phyloP scores from a whole-genome alignment of 768 basidiomycete species.

The Lactarius sp. region DNA sequence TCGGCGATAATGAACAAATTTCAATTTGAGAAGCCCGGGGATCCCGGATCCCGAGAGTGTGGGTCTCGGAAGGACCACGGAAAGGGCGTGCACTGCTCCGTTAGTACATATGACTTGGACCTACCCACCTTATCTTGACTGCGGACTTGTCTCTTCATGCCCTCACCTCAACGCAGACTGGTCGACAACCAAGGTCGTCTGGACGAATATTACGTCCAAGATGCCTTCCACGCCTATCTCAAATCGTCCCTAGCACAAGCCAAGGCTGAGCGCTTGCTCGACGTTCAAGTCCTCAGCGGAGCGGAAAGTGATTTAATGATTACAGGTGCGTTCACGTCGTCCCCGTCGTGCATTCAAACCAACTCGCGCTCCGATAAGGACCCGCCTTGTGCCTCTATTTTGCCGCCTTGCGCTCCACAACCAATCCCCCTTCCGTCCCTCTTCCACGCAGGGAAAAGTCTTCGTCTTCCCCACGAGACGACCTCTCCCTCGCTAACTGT shows the following conservation, averaged over 20 bases:
- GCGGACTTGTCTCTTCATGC: background rate
- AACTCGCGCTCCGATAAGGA: slow-evolving; percentile 27
- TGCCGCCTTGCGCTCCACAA: slow-evolving; percentile 71
- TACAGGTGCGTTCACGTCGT: slow-evolving; percentile 47
- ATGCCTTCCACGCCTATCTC: slow-evolving; percentile 79
- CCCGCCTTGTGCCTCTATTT: slow-evolving; percentile 84
- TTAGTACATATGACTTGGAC: too few species aligned
- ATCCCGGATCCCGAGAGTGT: background rate
- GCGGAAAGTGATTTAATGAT: slow-evolving; percentile 86
- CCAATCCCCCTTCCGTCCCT: slow-evolving; percentile 75
- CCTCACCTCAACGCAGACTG: slow-evolving; percentile 22
- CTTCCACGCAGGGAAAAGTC: slow-evolving; percentile 53
- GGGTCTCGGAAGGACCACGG: too few species aligned
- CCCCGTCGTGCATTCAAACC: background rate
- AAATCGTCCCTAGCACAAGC: slow-evolving; percentile 72
- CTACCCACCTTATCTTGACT: too few species aligned
- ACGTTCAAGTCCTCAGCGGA: slow-evolving; percentile 65
- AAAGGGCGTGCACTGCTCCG: too few species aligned
- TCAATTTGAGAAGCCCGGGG: too few species aligned
- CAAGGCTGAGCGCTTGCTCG: slow-evolving; percentile 67
- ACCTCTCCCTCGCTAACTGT: slow-evolving; percentile 64
- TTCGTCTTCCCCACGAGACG: slow-evolving; percentile 39
- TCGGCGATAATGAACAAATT: background rate
- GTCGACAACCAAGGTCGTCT: slow-evolving; percentile 37
- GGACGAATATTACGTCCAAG: slow-evolving; percentile 62